phyloP scores from a whole-genome alignment of 2,329 filamentous ascomycete species.

The Tolypocladium amazonense region DNA sequence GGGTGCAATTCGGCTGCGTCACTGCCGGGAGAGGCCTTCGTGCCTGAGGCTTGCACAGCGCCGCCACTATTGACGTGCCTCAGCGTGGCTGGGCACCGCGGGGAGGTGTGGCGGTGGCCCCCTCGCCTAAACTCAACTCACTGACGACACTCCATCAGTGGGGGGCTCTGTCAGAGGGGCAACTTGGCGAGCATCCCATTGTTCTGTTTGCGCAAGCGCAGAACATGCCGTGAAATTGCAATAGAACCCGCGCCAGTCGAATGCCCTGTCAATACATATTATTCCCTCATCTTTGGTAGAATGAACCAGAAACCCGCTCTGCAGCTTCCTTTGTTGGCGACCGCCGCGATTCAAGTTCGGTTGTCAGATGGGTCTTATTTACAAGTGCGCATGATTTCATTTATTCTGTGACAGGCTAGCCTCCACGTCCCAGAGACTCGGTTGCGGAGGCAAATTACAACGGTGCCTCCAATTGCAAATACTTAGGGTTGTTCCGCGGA shows the following conservation, averaged over 20 bases:
- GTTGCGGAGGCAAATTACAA: neutral
- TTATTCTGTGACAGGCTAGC: constrained; percentile 1
- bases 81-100: constrained; percentile 2
- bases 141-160: neutral
- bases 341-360: neutral
- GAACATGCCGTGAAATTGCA: neutral
- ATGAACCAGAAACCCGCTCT: neutral
- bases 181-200: neutral
- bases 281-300: neutral
- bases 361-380: neutral
- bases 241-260: neutral
- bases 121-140: too few relatives aligned
- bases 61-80: neutral
- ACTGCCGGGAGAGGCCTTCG: constrained; percentile 11
- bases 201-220: neutral
- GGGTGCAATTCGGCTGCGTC: constrained; percentile 21
- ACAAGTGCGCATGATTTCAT: neutral
- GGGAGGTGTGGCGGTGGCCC: constrained; percentile 2
- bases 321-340: neutral
- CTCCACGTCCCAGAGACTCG: neutral
- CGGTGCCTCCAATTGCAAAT: neutral
- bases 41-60: constrained; percentile 11
- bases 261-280: neutral
- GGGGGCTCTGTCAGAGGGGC: neutral
- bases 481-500: neutral